phyloP scores from a whole-genome alignment of 2,329 filamentous ascomycete species.

The Zopfia rhizophila region DNA sequence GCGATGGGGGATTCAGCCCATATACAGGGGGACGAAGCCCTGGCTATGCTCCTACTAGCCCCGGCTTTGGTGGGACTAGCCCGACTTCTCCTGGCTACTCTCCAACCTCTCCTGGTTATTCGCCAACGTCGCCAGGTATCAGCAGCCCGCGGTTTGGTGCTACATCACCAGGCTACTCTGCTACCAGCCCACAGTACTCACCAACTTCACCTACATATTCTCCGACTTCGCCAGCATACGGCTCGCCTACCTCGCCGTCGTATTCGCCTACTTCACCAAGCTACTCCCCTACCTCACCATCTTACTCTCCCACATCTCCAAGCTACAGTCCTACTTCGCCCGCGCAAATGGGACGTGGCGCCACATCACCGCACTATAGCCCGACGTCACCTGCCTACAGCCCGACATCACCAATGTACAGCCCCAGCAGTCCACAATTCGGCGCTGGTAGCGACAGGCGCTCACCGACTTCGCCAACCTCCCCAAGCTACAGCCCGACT shows the following conservation, averaged over 20 bases:
- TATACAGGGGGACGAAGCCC: slow-evolving; percentile 74
- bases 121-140: slow-evolving; percentile 59
- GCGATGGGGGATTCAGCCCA: slow-evolving; percentile 71
- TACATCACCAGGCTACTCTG: slow-evolving; percentile 50
- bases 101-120: slow-evolving; percentile 52
- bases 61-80: slow-evolving; percentile 68
- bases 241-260: slow-evolving; percentile 64
- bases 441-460: slow-evolving; percentile 43
- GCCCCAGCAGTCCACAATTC: slow-evolving; percentile 63
- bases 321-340: slow-evolving; percentile 70
- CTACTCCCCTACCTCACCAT: slow-evolving; percentile 60
- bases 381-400: slow-evolving; percentile 70
- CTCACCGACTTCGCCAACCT: slow-evolving; percentile 69
- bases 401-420: slow-evolving; percentile 64
- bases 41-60: slow-evolving; percentile 74
- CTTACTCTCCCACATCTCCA: slow-evolving; percentile 65
- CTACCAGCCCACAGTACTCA: slow-evolving; percentile 73
- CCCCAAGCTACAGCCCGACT: slow-evolving; percentile 77
- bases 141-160: slow-evolving; percentile 65
- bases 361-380: slow-evolving; percentile 59
- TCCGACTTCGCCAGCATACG: slow-evolving; percentile 68
- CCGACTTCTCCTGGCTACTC: slow-evolving; percentile 53
- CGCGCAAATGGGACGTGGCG: slow-evolving; percentile 49
- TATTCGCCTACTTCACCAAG: slow-evolving; percentile 65
- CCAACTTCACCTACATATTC: slow-evolving; percentile 72